A percentile compares a stretch with the other conserved stretches of the same genome.
phyloP scores from a whole-genome alignment of 768 basidiomycete genomes.

The Kwoniella dendrophila region DNA sequence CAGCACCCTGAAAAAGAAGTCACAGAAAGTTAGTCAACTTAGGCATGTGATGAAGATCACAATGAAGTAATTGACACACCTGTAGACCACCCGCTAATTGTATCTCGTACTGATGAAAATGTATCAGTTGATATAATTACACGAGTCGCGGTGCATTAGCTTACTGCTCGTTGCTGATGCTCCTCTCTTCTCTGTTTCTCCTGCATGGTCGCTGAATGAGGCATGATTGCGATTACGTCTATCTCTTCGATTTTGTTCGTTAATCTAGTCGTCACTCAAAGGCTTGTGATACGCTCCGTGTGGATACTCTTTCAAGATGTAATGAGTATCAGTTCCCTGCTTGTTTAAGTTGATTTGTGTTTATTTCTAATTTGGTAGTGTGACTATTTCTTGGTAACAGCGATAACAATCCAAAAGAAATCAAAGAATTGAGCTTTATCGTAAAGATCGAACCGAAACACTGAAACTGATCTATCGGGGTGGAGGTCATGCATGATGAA shows the following conservation, averaged over 20 bases:
- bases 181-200: slow-evolving; percentile 40
- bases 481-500: slow-evolving; percentile 5
- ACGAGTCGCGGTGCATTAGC: background rate
- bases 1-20: slow-evolving; percentile 33
- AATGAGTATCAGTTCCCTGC: background rate
- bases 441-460: background rate
- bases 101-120: slow-evolving; percentile 21
- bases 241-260: no score
- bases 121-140: background rate
- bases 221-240: slow-evolving; percentile 5
- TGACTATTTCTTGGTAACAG: no score
- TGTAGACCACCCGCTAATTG: slow-evolving; percentile 48
- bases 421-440: background rate
- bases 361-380: background rate
- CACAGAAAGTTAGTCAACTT: background rate
- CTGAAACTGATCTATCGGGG: background rate
- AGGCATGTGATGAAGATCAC: background rate
- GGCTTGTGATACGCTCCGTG: no score
- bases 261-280: no score
- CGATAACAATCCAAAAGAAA: background rate
- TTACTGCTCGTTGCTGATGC: slow-evolving; percentile 48
- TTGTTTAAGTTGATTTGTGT: background rate
- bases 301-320: background rate
- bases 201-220: slow-evolving; percentile 11
- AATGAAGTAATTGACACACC: slow-evolving; percentile 18